Base-by-base conservation (phyloP, 1,139 yeast species). In the Sugiyamaella japonica region DNA sequence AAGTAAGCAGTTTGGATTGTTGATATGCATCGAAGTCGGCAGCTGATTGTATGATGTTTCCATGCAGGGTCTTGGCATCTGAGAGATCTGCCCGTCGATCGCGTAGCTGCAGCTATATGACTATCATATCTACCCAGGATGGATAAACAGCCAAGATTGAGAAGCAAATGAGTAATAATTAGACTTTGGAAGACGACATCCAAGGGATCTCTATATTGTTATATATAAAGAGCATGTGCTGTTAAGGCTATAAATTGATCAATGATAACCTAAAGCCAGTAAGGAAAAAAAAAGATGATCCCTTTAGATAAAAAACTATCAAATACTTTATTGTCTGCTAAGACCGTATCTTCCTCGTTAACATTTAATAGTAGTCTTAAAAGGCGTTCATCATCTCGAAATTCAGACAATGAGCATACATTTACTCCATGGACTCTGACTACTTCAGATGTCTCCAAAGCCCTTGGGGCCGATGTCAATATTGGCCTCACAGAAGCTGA, bases 401-500 rank as follows among this genome's bases (percentile, higher is more conserved):
- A 23, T 17, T 45, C 49, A 3, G 49, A 45, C 25, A 23, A 42
- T 20, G 93, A n/a, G 5, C 40, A n/a, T 25, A 20, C 28, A 25
- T 45, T 45, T 45, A 25, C 49, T 40, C 66, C 68, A 1, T 66
- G 69, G 69, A 61, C 67, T 1, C 52, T 57, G 15, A 25, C 62
- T 2, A 53, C 60, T 0, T 34, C 48, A 3, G 60, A 61, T 17
- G 57, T 58, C 2, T 55, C 56, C 5, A 45, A 42, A 1, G 41
- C 36, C 5, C 81, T 75, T 61, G 63, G 66, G 2, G 75, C 85
- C 2, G 69, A 75, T 63, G 48, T 71, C 12, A 67, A 72, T 1
- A 71, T 70, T 54, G 91, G 93, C n/a, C 74, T 85, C 42, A 60
- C 76, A 1, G 59, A 67, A 1, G 58, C 61, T 3, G 75, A 73